Percentiles rank a stretch among this genome's conserved stretches.
These are phyloP conservation scores for Kwoniella botswanensis DNA, from an alignment of 768 basidiomycete genomes.

Conservation along the genomic window DNA sequence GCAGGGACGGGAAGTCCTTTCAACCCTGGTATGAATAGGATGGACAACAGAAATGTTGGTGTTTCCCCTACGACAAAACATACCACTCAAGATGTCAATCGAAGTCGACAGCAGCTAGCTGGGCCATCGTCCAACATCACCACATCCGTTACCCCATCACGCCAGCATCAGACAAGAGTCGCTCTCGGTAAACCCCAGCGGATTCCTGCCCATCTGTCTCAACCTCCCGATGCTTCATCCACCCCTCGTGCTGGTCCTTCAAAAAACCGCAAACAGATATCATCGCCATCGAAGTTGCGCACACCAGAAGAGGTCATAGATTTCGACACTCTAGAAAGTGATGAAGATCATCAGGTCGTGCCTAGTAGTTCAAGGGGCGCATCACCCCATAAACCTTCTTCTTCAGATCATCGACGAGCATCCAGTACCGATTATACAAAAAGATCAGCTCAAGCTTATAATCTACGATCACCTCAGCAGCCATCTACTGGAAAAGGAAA, in stretches of 20 bases:
- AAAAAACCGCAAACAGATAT: neutral
- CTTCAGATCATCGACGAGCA: neutral
- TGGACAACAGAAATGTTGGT: neutral
- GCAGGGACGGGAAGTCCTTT: neutral
- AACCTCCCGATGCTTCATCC: neutral
- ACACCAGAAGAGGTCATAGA: neutral
- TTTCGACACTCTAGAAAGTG: neutral
- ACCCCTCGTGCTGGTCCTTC: neutral
- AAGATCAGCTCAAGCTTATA: neutral
- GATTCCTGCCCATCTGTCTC: neutral
- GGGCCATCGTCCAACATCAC: too few relatives aligned
- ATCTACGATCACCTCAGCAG: neutral
- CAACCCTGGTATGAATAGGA: neutral
- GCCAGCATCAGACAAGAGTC: neutral
- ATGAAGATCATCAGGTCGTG: neutral
- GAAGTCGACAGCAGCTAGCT: neutral
- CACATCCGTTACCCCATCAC: too few relatives aligned
- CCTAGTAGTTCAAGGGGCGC: too few relatives aligned
- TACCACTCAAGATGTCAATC: neutral
- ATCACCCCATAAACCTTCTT: conserved; percentile 15
- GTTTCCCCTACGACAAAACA: neutral
- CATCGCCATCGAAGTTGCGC: neutral
- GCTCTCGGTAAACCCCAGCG: neutral
- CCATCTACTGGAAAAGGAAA: neutral
- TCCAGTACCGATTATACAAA: neutral